Evolutionary conservation across 2,329 filamentous ascomycete species (phyloP).

Genomic region (Nigrospora osmanthi): DNA sequence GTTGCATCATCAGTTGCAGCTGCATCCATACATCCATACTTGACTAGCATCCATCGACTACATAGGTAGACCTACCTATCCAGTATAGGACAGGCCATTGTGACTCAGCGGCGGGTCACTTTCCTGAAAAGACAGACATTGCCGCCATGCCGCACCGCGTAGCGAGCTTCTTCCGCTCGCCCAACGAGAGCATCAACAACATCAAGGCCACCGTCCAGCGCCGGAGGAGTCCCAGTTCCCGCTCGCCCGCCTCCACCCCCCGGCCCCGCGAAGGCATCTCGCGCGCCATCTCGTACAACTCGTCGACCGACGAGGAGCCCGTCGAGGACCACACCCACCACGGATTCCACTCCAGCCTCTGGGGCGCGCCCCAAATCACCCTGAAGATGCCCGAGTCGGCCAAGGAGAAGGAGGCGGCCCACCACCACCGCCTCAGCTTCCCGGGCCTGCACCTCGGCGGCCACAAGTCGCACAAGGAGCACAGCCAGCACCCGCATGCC

Average conservation of each 20-base stretch:
- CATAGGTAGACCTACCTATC: too few species aligned
- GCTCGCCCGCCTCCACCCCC: conserved; percentile 11
- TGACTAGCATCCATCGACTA: too few species aligned
- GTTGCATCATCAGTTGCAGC: conserved; percentile 3
- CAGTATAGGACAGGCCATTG: too few species aligned
- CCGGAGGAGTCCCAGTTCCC: conserved; percentile 20
- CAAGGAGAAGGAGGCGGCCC: conserved; percentile 30
- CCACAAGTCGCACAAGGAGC: conserved; percentile 29
- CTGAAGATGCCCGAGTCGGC: conserved; percentile 28
- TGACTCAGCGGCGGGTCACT: background rate
- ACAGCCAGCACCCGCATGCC: conserved; percentile 28
- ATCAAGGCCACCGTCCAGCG: conserved; percentile 32
- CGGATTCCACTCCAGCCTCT: conserved; percentile 9
- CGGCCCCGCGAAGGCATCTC: conserved; percentile 18
- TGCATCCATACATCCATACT: background rate
- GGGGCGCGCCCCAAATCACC: conserved; percentile 8
- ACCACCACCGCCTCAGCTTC: conserved; percentile 25
- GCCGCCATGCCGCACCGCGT: conserved; percentile 49
- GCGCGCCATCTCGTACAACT: conserved; percentile 26
- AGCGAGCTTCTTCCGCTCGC: conserved; percentile 47
- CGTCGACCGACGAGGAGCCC: conserved; percentile 24
- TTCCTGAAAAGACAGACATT: conserved; percentile 2
- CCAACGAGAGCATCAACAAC: conserved; percentile 45
- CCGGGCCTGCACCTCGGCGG: conserved; percentile 33
- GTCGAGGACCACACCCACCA: conserved; percentile 17